Base-by-base conservation (phyloP, 192 early-diverging fungal species). In the Backusella sp. region DNA sequence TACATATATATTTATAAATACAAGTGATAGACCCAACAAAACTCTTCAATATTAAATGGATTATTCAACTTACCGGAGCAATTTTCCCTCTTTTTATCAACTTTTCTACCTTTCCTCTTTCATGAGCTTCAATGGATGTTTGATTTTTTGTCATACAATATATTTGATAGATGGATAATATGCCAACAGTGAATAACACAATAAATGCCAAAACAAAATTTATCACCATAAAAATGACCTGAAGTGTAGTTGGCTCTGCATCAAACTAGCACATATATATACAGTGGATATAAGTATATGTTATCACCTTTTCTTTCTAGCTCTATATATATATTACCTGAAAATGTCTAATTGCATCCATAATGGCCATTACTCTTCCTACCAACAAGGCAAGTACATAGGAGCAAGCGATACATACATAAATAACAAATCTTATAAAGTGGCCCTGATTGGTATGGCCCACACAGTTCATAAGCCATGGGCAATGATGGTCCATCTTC, bases 401-500 rank as follows among this genome's bases (percentile, higher is more conserved):
- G 6, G 76, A 32, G 28, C 85, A 85, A 23, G 91, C 79, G 36
- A 92, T 66, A 69, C 84, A 86, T 3, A 93, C 92, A 74, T 88
- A 95, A 37, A 84, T 80, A 66, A 95, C 83, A 85, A 99, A 94
- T 3, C 97, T 91, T 26, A 95, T 59, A 76, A 93, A 93, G 77
- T 97, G 91, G 19, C 85, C 81, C 70, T 90, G 86, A 85, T 96
- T 92, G 70, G 73, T 80, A 81, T 93, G 81, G 62, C 94, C 92
- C 66, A 99, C 86, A 78, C 96, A 97, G 82, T 96, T 92, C 79
- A 91, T 88, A 72, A 97, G 90, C 95, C 96, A 99, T 1, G 95
- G 95, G 68, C 94, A 96, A 74, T 96, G 94, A 80, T 96, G 94
- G 74, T 96, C 94, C 94, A 96, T 94, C 79, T 93, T 96, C 23